These are phyloP conservation scores for Malassezia yamatoensis DNA, from an alignment of 1,284 basidiomycete species.

Conservation along the genomic window DNA sequence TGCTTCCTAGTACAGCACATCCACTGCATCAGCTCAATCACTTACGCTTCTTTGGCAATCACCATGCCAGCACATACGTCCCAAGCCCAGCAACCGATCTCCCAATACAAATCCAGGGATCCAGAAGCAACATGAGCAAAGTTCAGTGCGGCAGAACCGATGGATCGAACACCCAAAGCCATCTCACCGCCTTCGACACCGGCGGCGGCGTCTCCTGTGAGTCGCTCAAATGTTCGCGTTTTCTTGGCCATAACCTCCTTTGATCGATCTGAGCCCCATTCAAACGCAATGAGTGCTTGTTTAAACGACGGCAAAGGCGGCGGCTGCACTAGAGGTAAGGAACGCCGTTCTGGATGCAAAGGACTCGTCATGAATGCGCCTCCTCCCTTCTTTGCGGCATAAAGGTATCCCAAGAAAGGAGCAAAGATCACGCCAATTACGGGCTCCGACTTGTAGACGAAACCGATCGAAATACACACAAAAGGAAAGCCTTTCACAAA, in stretches of 20 bases:
- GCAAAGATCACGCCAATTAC: conserved; percentile 62
- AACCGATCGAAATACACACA: conserved; percentile 78
- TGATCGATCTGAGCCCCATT: conserved; percentile 80
- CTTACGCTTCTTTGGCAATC: conserved; percentile 81
- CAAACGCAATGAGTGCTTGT: conserved; percentile 73
- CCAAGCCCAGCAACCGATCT: conserved; percentile 48
- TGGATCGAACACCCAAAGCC: conserved; percentile 53
- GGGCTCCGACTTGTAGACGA: conserved; percentile 69
- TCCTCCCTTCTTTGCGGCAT: conserved; percentile 66
- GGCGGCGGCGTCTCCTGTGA: conserved; percentile 63
- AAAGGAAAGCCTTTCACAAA: conserved; percentile 70
- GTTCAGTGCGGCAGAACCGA: conserved; percentile 42
- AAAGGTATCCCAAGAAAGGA: conserved; percentile 70
- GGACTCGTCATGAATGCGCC: conserved; percentile 62
- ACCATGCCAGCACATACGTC: conserved; percentile 67
- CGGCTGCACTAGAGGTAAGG: conserved; percentile 59
- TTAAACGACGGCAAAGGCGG: conserved; percentile 63
- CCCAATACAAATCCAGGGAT: conserved; percentile 41
- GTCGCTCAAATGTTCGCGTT: conserved; percentile 60
- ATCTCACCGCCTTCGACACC: conserved; percentile 64
- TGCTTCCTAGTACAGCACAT: conserved; percentile 25
- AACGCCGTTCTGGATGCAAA: conserved; percentile 50
- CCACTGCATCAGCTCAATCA: conserved; percentile 43
- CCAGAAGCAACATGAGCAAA: conserved; percentile 38
- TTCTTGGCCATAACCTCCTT: conserved; percentile 55